Conservation (phyloP, 148 eudicot species). For the Linanthus parryae region DNA sequence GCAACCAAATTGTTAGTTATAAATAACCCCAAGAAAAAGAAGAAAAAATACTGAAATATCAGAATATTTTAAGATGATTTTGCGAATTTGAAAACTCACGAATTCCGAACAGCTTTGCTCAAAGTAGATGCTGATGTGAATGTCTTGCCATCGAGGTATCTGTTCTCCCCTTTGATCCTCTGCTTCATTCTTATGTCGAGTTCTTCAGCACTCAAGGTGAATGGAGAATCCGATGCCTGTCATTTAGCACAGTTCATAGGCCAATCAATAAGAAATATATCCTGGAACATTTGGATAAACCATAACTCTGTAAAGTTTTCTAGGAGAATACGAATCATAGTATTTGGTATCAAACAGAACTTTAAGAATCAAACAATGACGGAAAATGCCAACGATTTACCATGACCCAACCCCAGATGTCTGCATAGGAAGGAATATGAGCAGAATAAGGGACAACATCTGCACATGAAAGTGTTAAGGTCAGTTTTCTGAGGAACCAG, state of each 20-base stretch:
- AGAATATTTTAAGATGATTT: background rate
- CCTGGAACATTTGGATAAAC: too few species aligned
- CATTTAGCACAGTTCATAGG: too few species aligned
- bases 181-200: constrained; percentile 68
- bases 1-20: background rate
- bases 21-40: background rate
- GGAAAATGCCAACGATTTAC: constrained; percentile 22
- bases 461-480: constrained; percentile 35
- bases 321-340: too few species aligned
- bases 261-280: too few species aligned
- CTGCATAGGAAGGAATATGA: constrained; percentile 94
- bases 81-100: constrained; percentile 30
- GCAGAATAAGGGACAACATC: constrained; percentile 98
- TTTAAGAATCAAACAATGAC: too few species aligned
- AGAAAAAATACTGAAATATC: background rate
- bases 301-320: too few species aligned
- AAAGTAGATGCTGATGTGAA: constrained; percentile 75
- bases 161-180: constrained; percentile 71
- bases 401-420: constrained; percentile 99
- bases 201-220: constrained; percentile 47
- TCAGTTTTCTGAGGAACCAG: background rate
- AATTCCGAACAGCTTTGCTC: constrained; percentile 83
- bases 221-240: constrained; percentile 82
- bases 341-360: too few species aligned
- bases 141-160: constrained; percentile 75